These are phyloP conservation scores for Echinochloa phyllopogon DNA, from an alignment of 176 grass and related monocot species.

Conservation along the genomic window DNA sequence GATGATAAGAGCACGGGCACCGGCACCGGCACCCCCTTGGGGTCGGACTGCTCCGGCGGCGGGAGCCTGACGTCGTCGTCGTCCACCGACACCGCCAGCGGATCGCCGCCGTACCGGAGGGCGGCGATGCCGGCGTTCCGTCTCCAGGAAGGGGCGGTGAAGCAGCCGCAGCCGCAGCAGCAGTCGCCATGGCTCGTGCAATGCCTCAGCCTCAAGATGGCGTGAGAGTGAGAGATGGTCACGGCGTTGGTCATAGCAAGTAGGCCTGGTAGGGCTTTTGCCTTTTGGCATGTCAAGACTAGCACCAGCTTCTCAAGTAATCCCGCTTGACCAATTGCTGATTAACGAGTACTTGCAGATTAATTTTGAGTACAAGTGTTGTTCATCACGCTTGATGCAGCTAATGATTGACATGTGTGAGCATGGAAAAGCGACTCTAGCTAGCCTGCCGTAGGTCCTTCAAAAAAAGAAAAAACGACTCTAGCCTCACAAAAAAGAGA, in stretches of 20 bases:
- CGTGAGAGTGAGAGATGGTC: slow-evolving; percentile 17
- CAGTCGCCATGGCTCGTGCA: slow-evolving; percentile 57
- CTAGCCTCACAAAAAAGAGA: too few species aligned
- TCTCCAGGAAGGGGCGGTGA: slow-evolving; percentile 36
- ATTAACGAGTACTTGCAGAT: neutral
- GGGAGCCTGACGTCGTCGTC: slow-evolving; percentile 42
- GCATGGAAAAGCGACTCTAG: neutral
- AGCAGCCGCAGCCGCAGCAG: neutral
- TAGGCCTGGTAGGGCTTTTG: neutral
- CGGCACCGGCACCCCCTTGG: neutral
- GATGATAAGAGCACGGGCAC: slow-evolving; percentile 8
- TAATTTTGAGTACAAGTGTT: neutral
- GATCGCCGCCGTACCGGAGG: neutral
- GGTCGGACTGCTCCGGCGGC: slow-evolving; percentile 39
- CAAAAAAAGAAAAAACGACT: neutral
- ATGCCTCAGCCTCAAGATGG: slow-evolving; percentile 59
- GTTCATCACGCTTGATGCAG: neutral
- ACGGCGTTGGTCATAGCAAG: neutral
- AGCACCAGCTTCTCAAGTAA: neutral
- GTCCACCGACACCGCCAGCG: slow-evolving; percentile 16
- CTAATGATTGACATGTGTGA: slow-evolving; percentile 20
- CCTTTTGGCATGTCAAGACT: neutral
- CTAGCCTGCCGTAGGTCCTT: too few species aligned
- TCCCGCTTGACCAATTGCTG: neutral
- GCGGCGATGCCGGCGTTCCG: slow-evolving; percentile 13